A percentile compares a stretch with the other conserved stretches of the same genome.
Evolutionary conservation across 306 rosid species (phyloP).

Genomic region (Dalbergia oliveri): DNA sequence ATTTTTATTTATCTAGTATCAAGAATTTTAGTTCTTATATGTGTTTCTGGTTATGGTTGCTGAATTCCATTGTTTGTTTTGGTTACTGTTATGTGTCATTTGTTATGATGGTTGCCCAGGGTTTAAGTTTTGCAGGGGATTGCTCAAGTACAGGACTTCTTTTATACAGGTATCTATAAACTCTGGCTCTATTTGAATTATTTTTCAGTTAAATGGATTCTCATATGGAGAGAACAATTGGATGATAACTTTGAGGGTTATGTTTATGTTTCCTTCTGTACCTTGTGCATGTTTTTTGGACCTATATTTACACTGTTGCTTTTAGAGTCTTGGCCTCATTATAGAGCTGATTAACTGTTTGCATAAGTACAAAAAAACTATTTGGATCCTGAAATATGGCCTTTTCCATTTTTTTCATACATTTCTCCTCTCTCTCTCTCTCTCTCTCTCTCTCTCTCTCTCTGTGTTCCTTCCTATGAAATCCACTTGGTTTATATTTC

Average conservation of each 20-base stretch:
- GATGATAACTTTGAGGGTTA: neutral
- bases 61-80: slow-evolving; percentile 42
- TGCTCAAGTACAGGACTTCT: slow-evolving; percentile 17
- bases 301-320: slow-evolving; percentile 20
- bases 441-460: slow-evolving; percentile 19
- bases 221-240: neutral
- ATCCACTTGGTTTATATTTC: slow-evolving; percentile 13
- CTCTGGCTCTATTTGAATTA: slow-evolving; percentile 5
- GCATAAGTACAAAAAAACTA: neutral
- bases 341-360: neutral
- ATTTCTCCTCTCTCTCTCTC: slow-evolving; percentile 33
- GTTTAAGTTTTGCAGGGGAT: slow-evolving; percentile 6
- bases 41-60: slow-evolving; percentile 40
- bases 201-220: slow-evolving; percentile 26
- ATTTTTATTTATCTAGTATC: slow-evolving; percentile 30
- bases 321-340: slow-evolving; percentile 24
- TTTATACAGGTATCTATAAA: slow-evolving; percentile 25
- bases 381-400: neutral
- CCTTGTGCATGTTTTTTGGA: neutral
- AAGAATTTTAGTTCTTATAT: slow-evolving; percentile 28
- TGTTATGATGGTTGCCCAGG: slow-evolving; percentile 33
- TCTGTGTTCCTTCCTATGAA: slow-evolving; percentile 23
- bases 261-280: neutral
- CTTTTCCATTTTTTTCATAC: neutral
- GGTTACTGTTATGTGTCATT: slow-evolving; percentile 25